Base-by-base conservation (phyloP, 768 basidiomycete genomes). In the Exidia glandulosa region DNA sequence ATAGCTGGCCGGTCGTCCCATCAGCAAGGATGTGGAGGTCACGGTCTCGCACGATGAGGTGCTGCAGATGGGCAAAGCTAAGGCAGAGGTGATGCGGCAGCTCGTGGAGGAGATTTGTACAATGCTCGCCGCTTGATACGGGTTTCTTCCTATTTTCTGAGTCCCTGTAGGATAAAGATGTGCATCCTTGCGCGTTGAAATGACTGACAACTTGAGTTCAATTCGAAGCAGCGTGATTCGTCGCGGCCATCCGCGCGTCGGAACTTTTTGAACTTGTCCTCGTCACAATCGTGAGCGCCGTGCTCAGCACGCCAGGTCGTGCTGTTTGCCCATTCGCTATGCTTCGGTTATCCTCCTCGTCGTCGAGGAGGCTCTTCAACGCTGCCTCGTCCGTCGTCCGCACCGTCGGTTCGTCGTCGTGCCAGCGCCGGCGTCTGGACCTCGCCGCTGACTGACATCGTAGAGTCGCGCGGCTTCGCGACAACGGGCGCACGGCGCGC, bases 31-130 rank as follows among this genome's bases (percentile, higher is more conserved):
- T 2, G 63, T 67, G 3, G 71, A 71, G 2, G 73, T 77, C 58
- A 76, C 78, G 6, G 86, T 90, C 3, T 86, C 86, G 25, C 90
- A 93, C 65, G 87, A 82, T 10, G 90, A 94, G 68, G 91, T 94
- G 16, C 72, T 94, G 14, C 71, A 72, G 12, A 75, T 81, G 29
- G 85, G 90, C 12, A 80, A 72, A 65, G 72, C 77, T 66, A 90
- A 88, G 70, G 87, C 84, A 2, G 83, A 86, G 32, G 76, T 84
- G 33, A 84, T 94, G 82, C 81, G 81, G 70, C 72, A 69, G 57
- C 72, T 94, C 41, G 89, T 94, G 9, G 82, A 81, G 61, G 76
- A 72, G 64, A 79, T 91, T 19, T 54, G 50, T n/a, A n/a, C n/a
- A n/a, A n/a, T n/a, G n/a, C n/a, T n/a, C n/a, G n/a, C n/a, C n/a